These are phyloP conservation scores for Lathyrus sativus DNA, from an alignment of 306 rosid genomes.

Conservation along the genomic window DNA sequence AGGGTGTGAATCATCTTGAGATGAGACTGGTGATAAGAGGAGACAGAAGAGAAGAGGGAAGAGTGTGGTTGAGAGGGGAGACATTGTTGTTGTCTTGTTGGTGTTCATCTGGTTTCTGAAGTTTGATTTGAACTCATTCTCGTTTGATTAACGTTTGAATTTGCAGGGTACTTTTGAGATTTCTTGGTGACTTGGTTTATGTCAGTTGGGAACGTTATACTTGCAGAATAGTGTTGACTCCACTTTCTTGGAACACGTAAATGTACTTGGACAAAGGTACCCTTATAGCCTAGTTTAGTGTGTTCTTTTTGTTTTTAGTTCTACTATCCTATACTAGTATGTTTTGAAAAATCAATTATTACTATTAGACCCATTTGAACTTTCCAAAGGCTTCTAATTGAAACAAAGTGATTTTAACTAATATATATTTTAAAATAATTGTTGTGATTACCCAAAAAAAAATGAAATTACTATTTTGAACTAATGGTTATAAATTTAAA, in stretches of 20 bases:
- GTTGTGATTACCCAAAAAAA: too few relatives aligned
- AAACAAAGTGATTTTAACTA: too few relatives aligned
- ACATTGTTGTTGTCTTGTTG: conserved; percentile 20
- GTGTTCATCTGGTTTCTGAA: not conserved
- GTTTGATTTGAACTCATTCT: not conserved
- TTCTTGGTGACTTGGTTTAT: conserved; percentile 28
- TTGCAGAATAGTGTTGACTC: not conserved
- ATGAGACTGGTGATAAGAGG: not conserved
- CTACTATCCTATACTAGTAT: too few relatives aligned
- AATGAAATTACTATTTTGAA: too few relatives aligned
- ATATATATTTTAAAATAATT: too few relatives aligned
- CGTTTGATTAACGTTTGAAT: not conserved
- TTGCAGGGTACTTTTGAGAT: not conserved
- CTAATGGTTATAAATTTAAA: too few relatives aligned
- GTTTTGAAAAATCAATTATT: not conserved
- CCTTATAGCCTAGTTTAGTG: not conserved
- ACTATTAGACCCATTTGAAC: too few relatives aligned
- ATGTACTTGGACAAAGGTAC: conserved; percentile 26
- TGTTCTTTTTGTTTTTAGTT: not conserved
- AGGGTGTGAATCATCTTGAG: conserved; percentile 4
- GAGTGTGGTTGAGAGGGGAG: not conserved
- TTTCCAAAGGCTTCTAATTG: too few relatives aligned
- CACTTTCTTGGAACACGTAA: conserved; percentile 45
- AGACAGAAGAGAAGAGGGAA: conserved; percentile 32
- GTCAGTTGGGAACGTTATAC: conserved; percentile 34